Evolutionary conservation across 768 basidiomycete genomes (phyloP), one percentile per base, ranked within the genome.

Genomic region (Clavaria fumosa): DNA sequence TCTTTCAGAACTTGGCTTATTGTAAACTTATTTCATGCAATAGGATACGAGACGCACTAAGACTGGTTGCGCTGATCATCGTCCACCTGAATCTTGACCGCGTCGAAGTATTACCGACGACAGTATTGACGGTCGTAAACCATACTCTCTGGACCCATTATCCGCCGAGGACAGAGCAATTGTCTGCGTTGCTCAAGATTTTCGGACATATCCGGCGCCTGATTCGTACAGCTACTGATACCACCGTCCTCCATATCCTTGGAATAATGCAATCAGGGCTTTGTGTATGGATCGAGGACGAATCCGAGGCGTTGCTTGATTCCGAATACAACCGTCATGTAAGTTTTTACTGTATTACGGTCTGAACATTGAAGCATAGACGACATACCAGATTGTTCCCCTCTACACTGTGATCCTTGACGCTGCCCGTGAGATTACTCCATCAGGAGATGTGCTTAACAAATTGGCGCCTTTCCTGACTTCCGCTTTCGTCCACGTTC

Each of bases 221-320:
- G 15, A 50, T 71, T 28, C 28, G 42, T 3, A 52, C 51, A 4
- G 45, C 50, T 12, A 44, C 56, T 1, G 46, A 53, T 3, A 34
- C 37, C 0, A 43, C 54, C 15, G 53, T 64, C 7, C 46, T 64
- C 5, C 45, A 45, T 7, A 47, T 66, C n/a, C 43, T 75, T 6
- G 45, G 45, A 11, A 42, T 42, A 7, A 50, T 70, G 19, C 57
- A 60, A 17, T 48, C 56, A 23, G 51, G 67, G 15, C 45, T 75
- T 4, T 57, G 55, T 37, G 45, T 53, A 21, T 78, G 76, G 77
- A 64, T 78, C 15, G 59, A 58, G 30, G 75, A 77, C 41, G 58
- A 59, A 24, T 31, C 45, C 0, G 53, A 57, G 17, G 41, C 59
- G 11, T 54, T 78, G 34, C 45, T 55, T 2, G 59, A 61, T 3